Percentiles rank a stretch among this genome's conserved stretches.
These are phyloP conservation scores for Ascocoryne sarcoides DNA, from an alignment of 2,329 filamentous ascomycete species.

Conservation along the genomic window DNA sequence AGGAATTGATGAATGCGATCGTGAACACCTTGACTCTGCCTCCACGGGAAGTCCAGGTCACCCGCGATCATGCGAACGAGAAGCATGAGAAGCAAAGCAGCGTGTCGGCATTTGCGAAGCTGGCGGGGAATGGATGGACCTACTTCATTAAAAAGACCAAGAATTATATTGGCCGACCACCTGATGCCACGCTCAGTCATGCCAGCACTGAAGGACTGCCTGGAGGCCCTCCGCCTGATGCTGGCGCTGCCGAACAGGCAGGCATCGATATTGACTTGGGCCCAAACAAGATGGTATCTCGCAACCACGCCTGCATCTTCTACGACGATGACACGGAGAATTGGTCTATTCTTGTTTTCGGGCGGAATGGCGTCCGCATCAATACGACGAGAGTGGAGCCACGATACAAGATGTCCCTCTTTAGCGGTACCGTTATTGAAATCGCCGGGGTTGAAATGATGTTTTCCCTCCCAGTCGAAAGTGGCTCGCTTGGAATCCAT, in stretches of 20 bases:
- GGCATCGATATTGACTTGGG: slow-evolving; percentile 65
- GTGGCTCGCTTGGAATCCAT: slow-evolving; percentile 57
- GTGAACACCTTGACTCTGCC: slow-evolving; percentile 20
- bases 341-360: slow-evolving; percentile 83
- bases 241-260: slow-evolving; percentile 20
- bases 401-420: slow-evolving; percentile 53
- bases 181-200: slow-evolving; percentile 37
- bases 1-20: slow-evolving; percentile 34
- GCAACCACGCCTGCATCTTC: slow-evolving; percentile 65
- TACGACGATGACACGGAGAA: slow-evolving; percentile 59
- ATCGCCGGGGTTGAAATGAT: slow-evolving; percentile 96
- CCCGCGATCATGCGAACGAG: slow-evolving; percentile 53
- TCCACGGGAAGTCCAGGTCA: slow-evolving; percentile 45
- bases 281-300: slow-evolving; percentile 72
- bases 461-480: slow-evolving; percentile 81
- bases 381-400: slow-evolving; percentile 65
- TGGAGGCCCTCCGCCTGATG: slow-evolving; percentile 2
- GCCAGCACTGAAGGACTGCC: slow-evolving; percentile 1
- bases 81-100: slow-evolving; percentile 50
- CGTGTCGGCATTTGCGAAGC: slow-evolving; percentile 71
- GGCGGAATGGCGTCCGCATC: slow-evolving; percentile 82
- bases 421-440: slow-evolving; percentile 84
- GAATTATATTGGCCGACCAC: slow-evolving; percentile 66
- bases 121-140: slow-evolving; percentile 74
- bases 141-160: slow-evolving; percentile 71